Evolutionary conservation across 2,329 filamentous ascomycete species (phyloP).

Genomic region (Sporothrix phasma): DNA sequence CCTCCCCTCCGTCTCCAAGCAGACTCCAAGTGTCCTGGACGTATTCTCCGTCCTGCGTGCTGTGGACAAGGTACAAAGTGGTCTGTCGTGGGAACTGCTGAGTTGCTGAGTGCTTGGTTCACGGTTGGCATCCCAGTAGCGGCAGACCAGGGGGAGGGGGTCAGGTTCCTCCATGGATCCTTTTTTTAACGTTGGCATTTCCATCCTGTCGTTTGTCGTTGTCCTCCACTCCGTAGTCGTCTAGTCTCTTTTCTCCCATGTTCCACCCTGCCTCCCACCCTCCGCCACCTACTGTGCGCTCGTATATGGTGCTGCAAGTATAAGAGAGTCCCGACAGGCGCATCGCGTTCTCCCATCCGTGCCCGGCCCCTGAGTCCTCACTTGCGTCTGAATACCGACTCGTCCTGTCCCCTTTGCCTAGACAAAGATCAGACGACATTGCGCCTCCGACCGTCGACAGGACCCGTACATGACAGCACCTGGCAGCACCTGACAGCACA

Average conservation of each 20-base stretch:
- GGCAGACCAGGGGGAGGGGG: constrained; percentile 6
- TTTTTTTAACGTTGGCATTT: constrained; percentile 3
- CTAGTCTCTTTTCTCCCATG: too few species aligned
- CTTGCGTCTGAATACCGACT: too few species aligned
- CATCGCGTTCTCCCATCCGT: neutral
- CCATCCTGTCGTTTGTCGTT: neutral
- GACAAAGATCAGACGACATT: constrained; percentile 40
- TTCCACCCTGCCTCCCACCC: neutral
- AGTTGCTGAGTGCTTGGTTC: constrained; percentile 38
- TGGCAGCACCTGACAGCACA: too few species aligned
- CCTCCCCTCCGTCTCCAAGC: neutral
- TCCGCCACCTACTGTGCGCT: neutral
- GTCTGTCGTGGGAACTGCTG: too few species aligned
- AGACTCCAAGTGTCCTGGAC: neutral
- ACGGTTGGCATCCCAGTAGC: neutral
- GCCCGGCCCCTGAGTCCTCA: constrained; percentile 7
- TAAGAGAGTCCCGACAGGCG: constrained; percentile 1
- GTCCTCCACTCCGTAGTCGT: neutral
- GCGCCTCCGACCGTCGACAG: constrained; percentile 19
- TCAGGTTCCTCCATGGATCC: neutral
- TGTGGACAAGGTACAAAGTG: constrained; percentile 14
- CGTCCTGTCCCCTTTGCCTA: constrained; percentile 23
- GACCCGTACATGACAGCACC: constrained; percentile 1
- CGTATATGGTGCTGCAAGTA: constrained; percentile 6
- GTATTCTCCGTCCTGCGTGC: neutral